phyloP scores from a whole-genome alignment of 2,329 filamentous ascomycete species.

The Cadophora malorum region DNA sequence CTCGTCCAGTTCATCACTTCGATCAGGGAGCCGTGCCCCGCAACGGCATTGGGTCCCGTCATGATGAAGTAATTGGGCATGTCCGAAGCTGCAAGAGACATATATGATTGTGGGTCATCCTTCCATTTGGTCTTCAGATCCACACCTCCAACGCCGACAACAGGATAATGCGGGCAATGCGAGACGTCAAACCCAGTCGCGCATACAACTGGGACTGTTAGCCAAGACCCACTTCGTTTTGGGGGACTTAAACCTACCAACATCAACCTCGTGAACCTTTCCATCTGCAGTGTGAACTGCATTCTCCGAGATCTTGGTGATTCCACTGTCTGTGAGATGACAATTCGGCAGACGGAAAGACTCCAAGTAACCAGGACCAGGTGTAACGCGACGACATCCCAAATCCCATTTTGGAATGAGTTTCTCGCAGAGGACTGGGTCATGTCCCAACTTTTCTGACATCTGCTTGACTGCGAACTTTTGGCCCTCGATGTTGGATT shows the following conservation, averaged over 20 bases:
- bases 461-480: conserved; percentile 25
- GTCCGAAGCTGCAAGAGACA: conserved; percentile 25
- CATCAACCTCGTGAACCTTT: conserved; percentile 44
- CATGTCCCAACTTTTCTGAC: conserved; percentile 32
- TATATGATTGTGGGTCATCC: conserved; percentile 35
- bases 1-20: conserved; percentile 45
- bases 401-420: conserved; percentile 42
- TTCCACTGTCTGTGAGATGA: conserved; percentile 30
- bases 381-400: conserved; percentile 52
- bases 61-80: conserved; percentile 38
- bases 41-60: conserved; percentile 41
- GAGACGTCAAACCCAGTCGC: conserved; percentile 44
- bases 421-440: conserved; percentile 35
- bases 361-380: conserved; percentile 52
- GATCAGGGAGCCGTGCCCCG: conserved; percentile 41
- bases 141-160: conserved; percentile 29
- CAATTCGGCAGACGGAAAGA: conserved; percentile 49
- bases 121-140: conserved; percentile 38
- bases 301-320: conserved; percentile 44
- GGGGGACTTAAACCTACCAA: conserved; percentile 1
- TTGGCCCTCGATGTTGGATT: conserved; percentile 28
- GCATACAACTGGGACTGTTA: conserved; percentile 39
- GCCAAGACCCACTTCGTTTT: too few relatives aligned
- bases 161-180: conserved; percentile 32
- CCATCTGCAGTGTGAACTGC: conserved; percentile 46